A percentile compares a stretch with the other conserved stretches of the same genome.
These are phyloP conservation scores for Karstenula rhodostoma DNA, from an alignment of 2,329 filamentous ascomycete species.

Conservation along the genomic window DNA sequence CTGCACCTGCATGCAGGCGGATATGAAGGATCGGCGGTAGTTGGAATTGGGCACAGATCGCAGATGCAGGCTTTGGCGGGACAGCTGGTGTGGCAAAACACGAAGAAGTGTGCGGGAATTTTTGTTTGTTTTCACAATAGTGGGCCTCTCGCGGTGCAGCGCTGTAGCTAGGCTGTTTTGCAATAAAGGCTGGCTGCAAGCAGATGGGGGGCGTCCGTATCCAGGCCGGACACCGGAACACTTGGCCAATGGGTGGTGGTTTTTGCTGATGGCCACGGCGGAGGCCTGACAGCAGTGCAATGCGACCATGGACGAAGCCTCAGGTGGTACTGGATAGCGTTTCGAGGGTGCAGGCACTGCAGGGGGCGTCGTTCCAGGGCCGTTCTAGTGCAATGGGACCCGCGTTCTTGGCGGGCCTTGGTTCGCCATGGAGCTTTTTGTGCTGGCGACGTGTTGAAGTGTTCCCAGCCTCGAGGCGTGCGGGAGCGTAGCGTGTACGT, in stretches of 20 bases:
- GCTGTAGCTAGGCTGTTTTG: background rate
- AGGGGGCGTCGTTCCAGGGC: slow-evolving; percentile 23
- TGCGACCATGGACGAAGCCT: slow-evolving; percentile 4
- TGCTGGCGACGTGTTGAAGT: background rate
- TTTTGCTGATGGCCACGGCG: slow-evolving; percentile 9
- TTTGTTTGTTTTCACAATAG: slow-evolving; percentile 2
- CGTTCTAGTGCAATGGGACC: slow-evolving; percentile 17
- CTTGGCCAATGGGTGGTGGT: slow-evolving; percentile 6
- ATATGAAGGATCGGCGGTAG: slow-evolving; percentile 11
- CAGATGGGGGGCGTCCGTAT: slow-evolving; percentile 11
- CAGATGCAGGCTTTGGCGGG: background rate
- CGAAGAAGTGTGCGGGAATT: background rate
- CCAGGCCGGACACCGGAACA: slow-evolving; percentile 1
- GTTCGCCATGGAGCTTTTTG: background rate
- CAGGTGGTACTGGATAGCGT: slow-evolving; percentile 11
- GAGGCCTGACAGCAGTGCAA: slow-evolving; percentile 5
- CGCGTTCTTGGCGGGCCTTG: slow-evolving; percentile 19
- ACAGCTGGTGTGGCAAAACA: slow-evolving; percentile 2
- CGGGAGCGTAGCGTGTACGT: background rate
- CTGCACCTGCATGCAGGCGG: background rate
- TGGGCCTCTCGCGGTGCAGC: background rate
- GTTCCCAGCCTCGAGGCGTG: slow-evolving; percentile 2
- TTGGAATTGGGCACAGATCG: background rate
- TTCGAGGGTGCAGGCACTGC: slow-evolving; percentile 19
- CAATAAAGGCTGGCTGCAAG: slow-evolving; percentile 5